A percentile compares a stretch with the other conserved stretches of the same genome.
Evolutionary conservation across 78 protist species (phyloP).

Genomic region (Andalucia godoyi): DNA sequence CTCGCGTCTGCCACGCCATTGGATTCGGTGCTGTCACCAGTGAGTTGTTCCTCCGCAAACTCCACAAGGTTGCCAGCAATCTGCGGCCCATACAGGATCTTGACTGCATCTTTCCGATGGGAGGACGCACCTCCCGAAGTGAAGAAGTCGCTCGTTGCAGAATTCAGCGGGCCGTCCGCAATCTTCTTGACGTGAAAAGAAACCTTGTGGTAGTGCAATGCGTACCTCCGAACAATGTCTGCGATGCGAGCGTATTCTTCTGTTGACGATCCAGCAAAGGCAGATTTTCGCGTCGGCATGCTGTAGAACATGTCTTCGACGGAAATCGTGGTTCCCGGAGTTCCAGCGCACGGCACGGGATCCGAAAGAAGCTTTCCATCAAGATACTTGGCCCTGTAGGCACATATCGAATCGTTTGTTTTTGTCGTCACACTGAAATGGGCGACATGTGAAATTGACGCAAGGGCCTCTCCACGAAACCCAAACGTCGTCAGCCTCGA

Average conservation of each 20-base stretch:
- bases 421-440: slow-evolving; percentile 72
- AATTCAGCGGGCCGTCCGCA: background rate
- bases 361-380: slow-evolving; percentile 11
- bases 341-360: slow-evolving; percentile 80
- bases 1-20: no score
- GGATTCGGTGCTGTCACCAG: background rate
- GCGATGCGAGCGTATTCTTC: slow-evolving; percentile 72
- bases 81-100: background rate
- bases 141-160: background rate
- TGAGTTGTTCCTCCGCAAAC: background rate
- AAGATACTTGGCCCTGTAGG: slow-evolving; percentile 46
- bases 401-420: slow-evolving; percentile 42
- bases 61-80: background rate
- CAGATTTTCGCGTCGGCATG: slow-evolving; percentile 45
- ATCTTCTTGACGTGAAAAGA: slow-evolving; percentile 49
- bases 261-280: slow-evolving; percentile 26
- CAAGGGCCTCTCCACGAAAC: slow-evolving; percentile 96
- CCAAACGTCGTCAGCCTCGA: slow-evolving; percentile 56
- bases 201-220: slow-evolving; percentile 49
- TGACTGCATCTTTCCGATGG: background rate
- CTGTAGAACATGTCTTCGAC: slow-evolving; percentile 91
- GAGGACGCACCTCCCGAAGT: background rate
- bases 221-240: slow-evolving; percentile 57
- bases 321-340: slow-evolving; percentile 33
- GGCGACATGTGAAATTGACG: slow-evolving; percentile 81